A percentile compares a stretch with the other conserved stretches of the same genome.
Conservation (phyloP, 2,329 filamentous ascomycete genomes). For the Fusarium sp. region DNA sequence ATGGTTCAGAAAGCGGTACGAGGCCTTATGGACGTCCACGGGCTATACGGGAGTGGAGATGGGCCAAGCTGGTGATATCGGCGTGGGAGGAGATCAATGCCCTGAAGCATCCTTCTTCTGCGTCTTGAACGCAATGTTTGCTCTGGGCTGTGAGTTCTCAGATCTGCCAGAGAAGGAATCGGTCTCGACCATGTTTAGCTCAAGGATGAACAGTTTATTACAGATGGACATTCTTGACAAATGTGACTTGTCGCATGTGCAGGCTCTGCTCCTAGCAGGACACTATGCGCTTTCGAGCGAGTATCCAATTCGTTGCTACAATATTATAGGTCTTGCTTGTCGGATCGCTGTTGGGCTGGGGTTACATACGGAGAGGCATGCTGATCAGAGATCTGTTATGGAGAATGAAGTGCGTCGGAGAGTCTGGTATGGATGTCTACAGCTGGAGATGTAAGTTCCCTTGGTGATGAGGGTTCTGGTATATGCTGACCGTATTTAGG, state of each 20-base stretch:
- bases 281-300: background rate
- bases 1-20: background rate
- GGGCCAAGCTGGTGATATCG: background rate
- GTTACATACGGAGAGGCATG: background rate
- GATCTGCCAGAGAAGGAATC: background rate
- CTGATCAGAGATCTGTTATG: background rate
- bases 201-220: background rate
- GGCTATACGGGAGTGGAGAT: background rate
- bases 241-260: background rate
- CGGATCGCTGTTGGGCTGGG: background rate
- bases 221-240: background rate
- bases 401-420: conserved; percentile 5
- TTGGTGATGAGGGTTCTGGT: too few relatives aligned
- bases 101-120: background rate
- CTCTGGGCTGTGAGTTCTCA: background rate
- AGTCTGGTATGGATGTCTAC: conserved; percentile 3
- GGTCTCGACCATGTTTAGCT: background rate
- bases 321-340: background rate
- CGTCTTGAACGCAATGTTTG: background rate
- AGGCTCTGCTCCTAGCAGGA: background rate
- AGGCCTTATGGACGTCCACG: background rate
- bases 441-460: background rate
- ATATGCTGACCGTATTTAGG: too few relatives aligned
- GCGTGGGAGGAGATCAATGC: background rate
- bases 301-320: background rate